A percentile compares a stretch with the other conserved stretches of the same genome.
phyloP scores from a whole-genome alignment of 495 filamentous ascomycete species.

The Aeminium ludgeri region DNA sequence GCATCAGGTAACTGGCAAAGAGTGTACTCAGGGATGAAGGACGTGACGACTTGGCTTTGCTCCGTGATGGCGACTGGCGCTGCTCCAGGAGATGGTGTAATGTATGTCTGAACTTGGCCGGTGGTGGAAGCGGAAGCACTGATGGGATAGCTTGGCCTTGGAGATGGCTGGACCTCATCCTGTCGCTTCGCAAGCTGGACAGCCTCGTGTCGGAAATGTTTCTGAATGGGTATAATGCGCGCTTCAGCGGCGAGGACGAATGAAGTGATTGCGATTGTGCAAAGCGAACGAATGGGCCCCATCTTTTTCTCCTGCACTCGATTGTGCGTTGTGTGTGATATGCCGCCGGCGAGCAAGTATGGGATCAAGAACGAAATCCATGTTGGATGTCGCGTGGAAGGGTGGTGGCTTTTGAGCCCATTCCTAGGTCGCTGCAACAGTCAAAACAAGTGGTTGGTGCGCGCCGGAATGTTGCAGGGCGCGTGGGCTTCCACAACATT shows the following conservation, averaged over 20 bases:
- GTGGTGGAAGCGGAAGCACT: not conserved
- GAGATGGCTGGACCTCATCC: not conserved
- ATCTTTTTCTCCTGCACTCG: not conserved
- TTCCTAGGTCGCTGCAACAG: constrained; percentile 5
- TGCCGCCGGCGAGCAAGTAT: not conserved
- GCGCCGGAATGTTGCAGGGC: constrained; percentile 11
- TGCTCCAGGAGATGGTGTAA: constrained; percentile 23
- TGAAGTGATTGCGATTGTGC: not conserved
- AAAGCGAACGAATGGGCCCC: constrained; percentile 3
- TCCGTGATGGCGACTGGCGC: constrained; percentile 18
- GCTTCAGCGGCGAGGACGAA: constrained; percentile 4
- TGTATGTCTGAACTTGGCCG: constrained; percentile 10
- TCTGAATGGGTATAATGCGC: not conserved
- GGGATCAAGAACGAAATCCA: not conserved
- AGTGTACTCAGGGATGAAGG: constrained; percentile 21
- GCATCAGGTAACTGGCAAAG: constrained; percentile 21
- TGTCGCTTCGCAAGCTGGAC: constrained; percentile 5
- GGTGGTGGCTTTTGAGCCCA: constrained; percentile 2
- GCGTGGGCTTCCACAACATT: not conserved
- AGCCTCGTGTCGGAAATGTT: constrained; percentile 3
- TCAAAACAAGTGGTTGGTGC: constrained; percentile 11
- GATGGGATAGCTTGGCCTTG: not conserved
- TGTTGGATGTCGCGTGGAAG: not conserved
- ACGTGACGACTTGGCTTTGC: constrained; percentile 22
- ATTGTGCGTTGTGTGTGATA: too few relatives aligned